Percentiles rank a stretch among this genome's conserved stretches.
These are phyloP conservation scores for Pichia exigua DNA, from an alignment of 805 yeast genomes.

Conservation along the genomic window DNA sequence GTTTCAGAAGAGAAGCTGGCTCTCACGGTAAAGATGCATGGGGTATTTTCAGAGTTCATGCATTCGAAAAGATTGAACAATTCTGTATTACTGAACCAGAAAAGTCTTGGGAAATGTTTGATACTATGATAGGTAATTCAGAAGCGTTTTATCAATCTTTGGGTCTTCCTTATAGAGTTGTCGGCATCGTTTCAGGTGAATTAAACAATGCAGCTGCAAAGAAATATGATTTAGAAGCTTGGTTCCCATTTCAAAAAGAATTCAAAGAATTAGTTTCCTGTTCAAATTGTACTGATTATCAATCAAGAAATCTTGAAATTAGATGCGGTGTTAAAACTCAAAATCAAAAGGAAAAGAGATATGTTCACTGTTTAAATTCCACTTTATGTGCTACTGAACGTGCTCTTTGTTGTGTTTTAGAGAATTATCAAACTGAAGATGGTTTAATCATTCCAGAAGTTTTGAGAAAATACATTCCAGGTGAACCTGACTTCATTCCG, in stretches of 20 bases:
- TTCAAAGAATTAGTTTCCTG: slow-evolving; percentile 97
- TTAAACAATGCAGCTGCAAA: slow-evolving; percentile 98
- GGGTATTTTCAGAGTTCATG: slow-evolving; percentile 99
- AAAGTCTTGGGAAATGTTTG: slow-evolving; percentile 96
- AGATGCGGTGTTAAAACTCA: slow-evolving; percentile 97
- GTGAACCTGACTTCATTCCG: slow-evolving; percentile 96
- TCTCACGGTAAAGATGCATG: slow-evolving; percentile 99
- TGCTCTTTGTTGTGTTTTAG: slow-evolving; percentile 94
- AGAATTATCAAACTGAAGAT: slow-evolving; percentile 96
- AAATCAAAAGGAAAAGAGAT: slow-evolving; percentile 92
- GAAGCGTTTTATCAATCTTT: slow-evolving; percentile 92
- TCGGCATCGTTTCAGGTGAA: slow-evolving; percentile 97
- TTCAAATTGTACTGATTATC: slow-evolving; percentile 99
- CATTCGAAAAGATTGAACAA: slow-evolving; percentile 97
- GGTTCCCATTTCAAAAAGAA: slow-evolving; percentile 99
- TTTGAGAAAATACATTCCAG: slow-evolving; percentile 92
- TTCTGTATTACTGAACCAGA: slow-evolving; percentile 95
- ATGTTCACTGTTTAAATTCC: slow-evolving; percentile 97
- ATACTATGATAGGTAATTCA: slow-evolving; percentile 82
- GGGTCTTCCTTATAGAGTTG: slow-evolving; percentile 93
- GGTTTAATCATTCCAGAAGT: slow-evolving; percentile 93
- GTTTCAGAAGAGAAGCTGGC: slow-evolving; percentile 99
- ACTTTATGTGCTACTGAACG: slow-evolving; percentile 97
- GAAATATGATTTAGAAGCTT: slow-evolving; percentile 97
- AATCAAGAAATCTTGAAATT: slow-evolving; percentile 95